These are phyloP conservation scores for Limnomonas spitsbergensis DNA, from an alignment of 139 green algal genomes.

Conservation along the genomic window DNA sequence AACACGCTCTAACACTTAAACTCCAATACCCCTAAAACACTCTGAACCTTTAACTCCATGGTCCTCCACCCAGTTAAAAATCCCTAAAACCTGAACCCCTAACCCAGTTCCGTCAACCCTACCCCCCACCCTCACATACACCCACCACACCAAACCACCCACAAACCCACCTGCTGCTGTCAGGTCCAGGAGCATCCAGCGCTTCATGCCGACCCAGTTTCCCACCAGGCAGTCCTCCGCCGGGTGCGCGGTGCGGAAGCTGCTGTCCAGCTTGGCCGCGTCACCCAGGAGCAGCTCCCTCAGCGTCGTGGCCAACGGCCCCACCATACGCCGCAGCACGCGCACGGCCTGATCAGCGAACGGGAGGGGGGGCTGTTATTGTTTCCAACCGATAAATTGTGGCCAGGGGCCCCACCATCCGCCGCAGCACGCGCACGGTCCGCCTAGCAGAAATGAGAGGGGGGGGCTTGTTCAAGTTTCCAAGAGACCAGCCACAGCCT, in stretches of 20 bases:
- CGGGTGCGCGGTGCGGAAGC: slow-evolving; percentile 40
- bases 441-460: too few relatives aligned
- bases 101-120: too few relatives aligned
- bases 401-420: slow-evolving; percentile 5
- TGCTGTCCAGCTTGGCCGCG: slow-evolving; percentile 21
- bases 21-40: too few relatives aligned
- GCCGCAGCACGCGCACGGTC: slow-evolving; percentile 21
- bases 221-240: slow-evolving; percentile 54
- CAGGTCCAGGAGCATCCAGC: slow-evolving; percentile 42
- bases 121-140: neutral
- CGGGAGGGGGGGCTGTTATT: too few relatives aligned
- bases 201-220: slow-evolving; percentile 25
- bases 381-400: too few relatives aligned
- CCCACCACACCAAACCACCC: slow-evolving; percentile 54
- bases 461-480: too few relatives aligned
- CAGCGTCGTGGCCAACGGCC: slow-evolving; percentile 3
- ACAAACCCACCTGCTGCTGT: slow-evolving; percentile 41
- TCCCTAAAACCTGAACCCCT: too few relatives aligned
- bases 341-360: slow-evolving; percentile 4
- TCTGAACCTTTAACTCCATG: too few relatives aligned
- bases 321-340: slow-evolving; percentile 20
- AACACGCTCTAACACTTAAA: too few relatives aligned
- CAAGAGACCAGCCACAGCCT: too few relatives aligned
- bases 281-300: slow-evolving; percentile 20
- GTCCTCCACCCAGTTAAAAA: too few relatives aligned